A percentile compares a stretch with the other conserved stretches of the same genome.
phyloP scores from a whole-genome alignment of 768 basidiomycete species.

The Phaeotremella skinneri region DNA sequence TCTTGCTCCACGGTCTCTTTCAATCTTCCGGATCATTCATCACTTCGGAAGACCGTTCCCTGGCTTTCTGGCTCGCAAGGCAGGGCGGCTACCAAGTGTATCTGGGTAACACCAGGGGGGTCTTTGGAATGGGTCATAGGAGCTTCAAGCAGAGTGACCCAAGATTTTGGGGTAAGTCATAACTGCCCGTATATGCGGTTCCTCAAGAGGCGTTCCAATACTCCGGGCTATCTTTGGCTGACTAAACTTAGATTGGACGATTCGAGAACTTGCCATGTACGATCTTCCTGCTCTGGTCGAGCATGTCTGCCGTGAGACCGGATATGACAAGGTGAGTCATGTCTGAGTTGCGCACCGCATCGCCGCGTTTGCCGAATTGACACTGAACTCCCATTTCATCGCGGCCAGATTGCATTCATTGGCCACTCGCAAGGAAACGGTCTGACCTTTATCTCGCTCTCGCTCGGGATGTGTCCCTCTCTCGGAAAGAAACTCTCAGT shows the following conservation, averaged over 20 bases:
- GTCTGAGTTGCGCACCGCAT: background rate
- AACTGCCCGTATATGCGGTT: too few relatives aligned
- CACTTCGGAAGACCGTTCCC: conserved; percentile 57
- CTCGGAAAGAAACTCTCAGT: conserved; percentile 55
- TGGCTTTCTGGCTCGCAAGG: conserved; percentile 59
- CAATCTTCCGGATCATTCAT: conserved; percentile 57
- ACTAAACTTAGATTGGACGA: conserved; percentile 55
- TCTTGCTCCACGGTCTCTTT: conserved; percentile 58
- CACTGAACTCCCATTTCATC: background rate
- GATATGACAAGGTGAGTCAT: conserved; percentile 53
- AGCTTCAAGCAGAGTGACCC: conserved; percentile 54
- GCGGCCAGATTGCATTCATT: conserved; percentile 57
- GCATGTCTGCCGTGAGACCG: conserved; percentile 55
- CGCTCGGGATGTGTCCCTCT: conserved; percentile 56
- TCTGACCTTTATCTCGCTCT: conserved; percentile 56
- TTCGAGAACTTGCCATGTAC: conserved; percentile 57
- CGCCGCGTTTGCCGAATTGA: background rate
- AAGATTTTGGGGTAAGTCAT: conserved; percentile 55
- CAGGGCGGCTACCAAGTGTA: conserved; percentile 57
- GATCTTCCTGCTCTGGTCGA: conserved; percentile 58
- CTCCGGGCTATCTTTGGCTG: too few relatives aligned
- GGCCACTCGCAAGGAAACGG: conserved; percentile 60
- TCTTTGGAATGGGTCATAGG: conserved; percentile 58
- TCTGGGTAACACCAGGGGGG: conserved; percentile 55
- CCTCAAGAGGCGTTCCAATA: too few relatives aligned